These are phyloP conservation scores for Candida corydali DNA, from an alignment of 805 yeast genomes.

Conservation along the genomic window DNA sequence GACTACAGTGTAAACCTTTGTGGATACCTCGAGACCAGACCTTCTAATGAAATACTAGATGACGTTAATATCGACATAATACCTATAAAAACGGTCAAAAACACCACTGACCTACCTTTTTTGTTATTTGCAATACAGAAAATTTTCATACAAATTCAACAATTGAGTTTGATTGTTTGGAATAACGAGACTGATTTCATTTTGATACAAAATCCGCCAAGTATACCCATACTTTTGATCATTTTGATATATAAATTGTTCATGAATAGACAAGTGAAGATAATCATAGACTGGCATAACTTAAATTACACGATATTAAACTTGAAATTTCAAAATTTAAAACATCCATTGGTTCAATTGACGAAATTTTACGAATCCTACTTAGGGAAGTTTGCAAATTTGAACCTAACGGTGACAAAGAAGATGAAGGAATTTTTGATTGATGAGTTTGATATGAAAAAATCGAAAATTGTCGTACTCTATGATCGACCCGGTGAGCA, in stretches of 20 bases:
- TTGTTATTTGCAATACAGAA: slow-evolving; percentile 55
- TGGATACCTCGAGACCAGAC: slow-evolving; percentile 66
- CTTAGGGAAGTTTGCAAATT: slow-evolving; percentile 61
- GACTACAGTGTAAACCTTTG: slow-evolving; percentile 79
- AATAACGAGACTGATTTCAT: slow-evolving; percentile 56
- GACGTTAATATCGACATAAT: slow-evolving; percentile 50
- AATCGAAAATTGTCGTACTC: slow-evolving; percentile 53
- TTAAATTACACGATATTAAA: slow-evolving; percentile 80
- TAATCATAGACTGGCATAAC: slow-evolving; percentile 96
- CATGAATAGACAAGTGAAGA: slow-evolving; percentile 49
- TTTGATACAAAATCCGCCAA: slow-evolving; percentile 89
- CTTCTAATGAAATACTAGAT: slow-evolving; percentile 49
- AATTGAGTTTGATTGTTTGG: slow-evolving; percentile 47
- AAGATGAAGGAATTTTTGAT: slow-evolving; percentile 63
- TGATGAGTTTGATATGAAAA: slow-evolving; percentile 48
- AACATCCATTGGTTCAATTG: slow-evolving; percentile 59
- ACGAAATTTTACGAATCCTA: slow-evolving; percentile 59
- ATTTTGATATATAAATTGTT: slow-evolving; percentile 50
- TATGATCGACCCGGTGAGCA: slow-evolving; percentile 81
- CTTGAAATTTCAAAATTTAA: slow-evolving; percentile 49
- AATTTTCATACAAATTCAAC: slow-evolving; percentile 51
- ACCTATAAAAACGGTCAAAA: slow-evolving; percentile 39
- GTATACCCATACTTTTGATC: slow-evolving; percentile 73
- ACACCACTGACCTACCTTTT: slow-evolving; percentile 45
- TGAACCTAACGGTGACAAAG: slow-evolving; percentile 77